These are phyloP conservation scores for Allomyces macrogynus DNA, from an alignment of 192 early-diverging fungal species.

Conservation along the genomic window DNA sequence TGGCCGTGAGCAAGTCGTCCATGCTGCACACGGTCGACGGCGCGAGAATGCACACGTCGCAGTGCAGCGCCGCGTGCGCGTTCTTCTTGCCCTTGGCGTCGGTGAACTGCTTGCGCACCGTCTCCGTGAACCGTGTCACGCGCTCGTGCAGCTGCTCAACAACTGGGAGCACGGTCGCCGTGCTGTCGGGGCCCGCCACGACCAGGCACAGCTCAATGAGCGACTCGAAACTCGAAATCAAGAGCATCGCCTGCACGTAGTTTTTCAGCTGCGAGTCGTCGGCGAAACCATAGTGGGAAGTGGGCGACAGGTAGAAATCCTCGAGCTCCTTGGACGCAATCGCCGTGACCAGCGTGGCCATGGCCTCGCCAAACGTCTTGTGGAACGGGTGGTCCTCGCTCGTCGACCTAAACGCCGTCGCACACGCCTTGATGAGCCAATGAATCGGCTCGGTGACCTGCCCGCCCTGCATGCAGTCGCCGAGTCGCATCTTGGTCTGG, in stretches of 20 bases:
- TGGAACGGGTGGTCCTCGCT: background rate
- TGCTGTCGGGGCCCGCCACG: background rate
- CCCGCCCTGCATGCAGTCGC: too few relatives aligned
- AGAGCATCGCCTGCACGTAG: background rate
- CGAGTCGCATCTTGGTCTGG: too few relatives aligned
- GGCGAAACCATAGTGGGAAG: background rate
- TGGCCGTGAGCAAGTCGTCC: too few relatives aligned
- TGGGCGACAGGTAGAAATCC: background rate
- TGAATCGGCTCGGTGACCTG: background rate
- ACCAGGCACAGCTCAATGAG: background rate
- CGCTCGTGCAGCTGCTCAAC: background rate
- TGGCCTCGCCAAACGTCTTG: background rate
- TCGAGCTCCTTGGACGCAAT: background rate
- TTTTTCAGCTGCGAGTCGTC: background rate
- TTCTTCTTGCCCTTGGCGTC: background rate
- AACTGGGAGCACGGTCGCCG: background rate
- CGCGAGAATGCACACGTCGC: background rate
- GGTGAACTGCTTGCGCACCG: background rate
- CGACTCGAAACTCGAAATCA: background rate
- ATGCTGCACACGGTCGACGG: background rate
- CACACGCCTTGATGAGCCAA: background rate
- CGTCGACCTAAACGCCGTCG: background rate
- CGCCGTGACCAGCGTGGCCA: background rate
- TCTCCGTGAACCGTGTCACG: background rate
- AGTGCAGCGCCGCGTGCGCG: background rate